Evolutionary conservation across 768 basidiomycete genomes (phyloP).

Genomic region (Chalciporus piperatus): DNA sequence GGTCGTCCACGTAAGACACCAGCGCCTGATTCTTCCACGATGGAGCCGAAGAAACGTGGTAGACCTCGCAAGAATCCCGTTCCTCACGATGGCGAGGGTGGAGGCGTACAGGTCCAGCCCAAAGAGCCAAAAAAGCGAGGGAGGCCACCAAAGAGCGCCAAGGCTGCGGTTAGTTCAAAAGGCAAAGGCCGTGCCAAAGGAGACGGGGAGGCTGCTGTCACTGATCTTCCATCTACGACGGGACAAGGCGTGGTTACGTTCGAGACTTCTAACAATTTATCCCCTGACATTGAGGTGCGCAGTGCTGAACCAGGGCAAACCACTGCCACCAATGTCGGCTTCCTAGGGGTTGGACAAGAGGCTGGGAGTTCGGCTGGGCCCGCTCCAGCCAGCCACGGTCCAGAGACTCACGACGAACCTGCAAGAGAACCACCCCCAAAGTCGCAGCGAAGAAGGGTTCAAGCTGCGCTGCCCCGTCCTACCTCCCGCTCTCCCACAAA

Average conservation of each 20-base stretch:
- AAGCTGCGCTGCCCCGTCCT: background rate
- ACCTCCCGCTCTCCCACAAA: conserved; percentile 1
- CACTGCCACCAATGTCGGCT: background rate
- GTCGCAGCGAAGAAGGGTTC: background rate
- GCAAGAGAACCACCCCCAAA: background rate
- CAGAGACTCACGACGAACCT: background rate
- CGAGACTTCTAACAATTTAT: background rate
- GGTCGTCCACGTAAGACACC: conserved; percentile 52
- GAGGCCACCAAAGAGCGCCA: conserved; percentile 27
- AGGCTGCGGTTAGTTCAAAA: background rate
- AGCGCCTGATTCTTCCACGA: conserved; percentile 2
- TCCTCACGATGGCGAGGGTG: conserved; percentile 2
- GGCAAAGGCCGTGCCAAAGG: background rate
- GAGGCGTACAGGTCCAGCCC: background rate
- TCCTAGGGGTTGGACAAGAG: background rate
- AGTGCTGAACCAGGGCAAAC: background rate
- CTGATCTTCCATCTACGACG: background rate
- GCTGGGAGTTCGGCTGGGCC: background rate
- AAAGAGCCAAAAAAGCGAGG: conserved; percentile 36
- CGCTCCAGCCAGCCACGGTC: background rate
- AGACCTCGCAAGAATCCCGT: conserved; percentile 30
- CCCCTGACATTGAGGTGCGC: background rate
- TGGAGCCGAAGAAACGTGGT: conserved; percentile 35
- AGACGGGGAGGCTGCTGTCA: background rate
- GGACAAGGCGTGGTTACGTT: background rate